Conservation (phyloP, 2,329 filamentous ascomycete species). For the Gnomoniopsis smithogilvyi region DNA sequence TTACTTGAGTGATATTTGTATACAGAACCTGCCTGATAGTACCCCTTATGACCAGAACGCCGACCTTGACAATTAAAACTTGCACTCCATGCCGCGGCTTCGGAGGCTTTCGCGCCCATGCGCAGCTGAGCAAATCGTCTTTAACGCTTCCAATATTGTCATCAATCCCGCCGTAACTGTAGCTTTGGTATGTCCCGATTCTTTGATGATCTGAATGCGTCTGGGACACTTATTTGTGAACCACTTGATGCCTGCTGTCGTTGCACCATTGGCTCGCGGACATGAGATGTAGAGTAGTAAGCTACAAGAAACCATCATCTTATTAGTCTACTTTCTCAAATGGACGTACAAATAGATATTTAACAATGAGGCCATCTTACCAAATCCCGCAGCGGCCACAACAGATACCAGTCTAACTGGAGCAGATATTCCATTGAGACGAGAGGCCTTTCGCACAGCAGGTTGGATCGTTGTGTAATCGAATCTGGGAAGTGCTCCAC, state of each 20-base stretch:
- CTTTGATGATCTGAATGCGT: neutral
- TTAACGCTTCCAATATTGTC: neutral
- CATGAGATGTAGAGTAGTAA: conserved; percentile 11
- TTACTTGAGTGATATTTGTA: no score
- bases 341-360: no score
- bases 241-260: neutral
- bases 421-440: conserved; percentile 7
- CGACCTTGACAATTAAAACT: no score
- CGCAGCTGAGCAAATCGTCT: neutral
- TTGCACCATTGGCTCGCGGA: neutral
- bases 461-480: conserved; percentile 17
- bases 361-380: neutral
- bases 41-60: no score
- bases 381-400: conserved; percentile 14
- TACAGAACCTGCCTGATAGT: no score
- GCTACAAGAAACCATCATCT: neutral
- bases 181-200: neutral
- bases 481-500: conserved; percentile 17
- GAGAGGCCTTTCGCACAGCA: conserved; percentile 10
- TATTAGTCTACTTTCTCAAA: neutral
- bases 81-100: no score
- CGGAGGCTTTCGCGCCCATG: no score
- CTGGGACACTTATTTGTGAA: neutral
- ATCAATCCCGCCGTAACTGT: neutral
- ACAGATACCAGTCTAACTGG: conserved; percentile 13